phyloP scores from a whole-genome alignment of 2,329 filamentous ascomycete species.

The Alternaria ventricosa region DNA sequence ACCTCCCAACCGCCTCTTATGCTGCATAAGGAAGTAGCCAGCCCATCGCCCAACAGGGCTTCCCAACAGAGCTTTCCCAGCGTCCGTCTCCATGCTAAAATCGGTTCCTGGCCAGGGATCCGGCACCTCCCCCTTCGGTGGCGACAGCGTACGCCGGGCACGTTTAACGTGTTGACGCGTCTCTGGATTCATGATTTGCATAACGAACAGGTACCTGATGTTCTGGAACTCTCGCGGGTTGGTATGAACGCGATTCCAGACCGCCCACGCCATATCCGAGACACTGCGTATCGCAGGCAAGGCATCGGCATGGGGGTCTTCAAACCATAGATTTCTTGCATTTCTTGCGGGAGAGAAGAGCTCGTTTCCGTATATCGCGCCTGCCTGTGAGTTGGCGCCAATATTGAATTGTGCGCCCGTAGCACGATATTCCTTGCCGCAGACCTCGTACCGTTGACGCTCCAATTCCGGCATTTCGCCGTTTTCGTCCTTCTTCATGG shows the following conservation, averaged over 20 bases:
- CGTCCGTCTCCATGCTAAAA: conserved; percentile 22
- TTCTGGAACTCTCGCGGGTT: conserved; percentile 7
- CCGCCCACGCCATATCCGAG: conserved; percentile 31
- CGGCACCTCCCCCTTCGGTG: conserved; percentile 5
- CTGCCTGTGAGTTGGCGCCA: conserved; percentile 15
- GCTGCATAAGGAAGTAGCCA: conserved; percentile 22
- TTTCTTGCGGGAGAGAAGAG: no score
- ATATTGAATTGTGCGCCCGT: conserved; percentile 11
- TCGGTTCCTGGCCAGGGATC: conserved; percentile 23
- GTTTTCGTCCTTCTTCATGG: conserved; percentile 2
- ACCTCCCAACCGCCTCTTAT: conserved; percentile 19
- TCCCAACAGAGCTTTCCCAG: conserved; percentile 24
- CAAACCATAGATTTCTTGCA: no score
- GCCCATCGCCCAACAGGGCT: conserved; percentile 20
- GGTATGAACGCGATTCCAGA: conserved; percentile 18
- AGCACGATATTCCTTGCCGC: conserved; percentile 15
- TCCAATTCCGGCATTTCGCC: background rate
- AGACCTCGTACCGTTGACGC: conserved; percentile 23
- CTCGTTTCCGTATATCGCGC: conserved; percentile 16
- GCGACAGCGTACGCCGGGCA: conserved; percentile 6
- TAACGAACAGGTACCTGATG: conserved; percentile 25
- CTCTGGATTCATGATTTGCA: background rate
- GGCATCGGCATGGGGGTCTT: conserved; percentile 5
- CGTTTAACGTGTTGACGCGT: conserved; percentile 9
- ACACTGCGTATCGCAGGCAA: conserved; percentile 22